A percentile compares a stretch with the other conserved stretches of the same genome.
These are phyloP conservation scores for Pythium sukuiense DNA, from an alignment of 352 stramenopile species.

Conservation along the genomic window DNA sequence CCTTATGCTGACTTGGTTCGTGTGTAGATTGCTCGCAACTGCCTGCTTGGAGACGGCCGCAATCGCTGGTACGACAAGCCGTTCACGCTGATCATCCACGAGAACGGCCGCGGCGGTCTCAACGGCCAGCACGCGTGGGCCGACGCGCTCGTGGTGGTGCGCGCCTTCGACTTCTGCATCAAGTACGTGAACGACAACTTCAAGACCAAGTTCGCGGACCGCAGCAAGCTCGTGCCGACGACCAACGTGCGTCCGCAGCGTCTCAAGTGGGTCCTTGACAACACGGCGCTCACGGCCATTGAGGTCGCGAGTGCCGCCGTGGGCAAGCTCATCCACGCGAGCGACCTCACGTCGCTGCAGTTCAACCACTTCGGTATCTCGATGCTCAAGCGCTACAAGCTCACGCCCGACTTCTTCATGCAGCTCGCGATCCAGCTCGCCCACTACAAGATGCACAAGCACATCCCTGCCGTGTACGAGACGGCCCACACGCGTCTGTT, in stretches of 20 bases:
- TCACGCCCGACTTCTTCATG: conserved; percentile 97
- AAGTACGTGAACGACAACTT: conserved; percentile 92
- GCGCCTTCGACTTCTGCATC: conserved; percentile 93
- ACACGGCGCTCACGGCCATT: conserved; percentile 77
- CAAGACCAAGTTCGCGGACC: conserved; percentile 82
- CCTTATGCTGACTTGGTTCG: neutral
- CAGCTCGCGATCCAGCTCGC: conserved; percentile 97
- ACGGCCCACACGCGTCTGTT: conserved; percentile 97
- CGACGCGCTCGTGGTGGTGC: conserved; percentile 95
- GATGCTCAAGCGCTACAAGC: conserved; percentile 93
- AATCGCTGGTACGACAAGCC: conserved; percentile 99
- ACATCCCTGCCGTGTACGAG: conserved; percentile 96
- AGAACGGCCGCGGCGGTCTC: conserved; percentile 94
- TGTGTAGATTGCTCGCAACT: conserved; percentile 72
- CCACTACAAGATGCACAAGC: conserved; percentile 94
- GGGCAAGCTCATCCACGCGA: conserved; percentile 90
- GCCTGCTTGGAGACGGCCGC: conserved; percentile 83
- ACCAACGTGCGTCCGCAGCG: conserved; percentile 66
- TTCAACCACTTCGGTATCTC: conserved; percentile 92
- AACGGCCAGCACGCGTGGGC: conserved; percentile 98
- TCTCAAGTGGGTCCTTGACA: conserved; percentile 84
- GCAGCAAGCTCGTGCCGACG: conserved; percentile 64
- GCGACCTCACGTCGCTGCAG: conserved; percentile 89
- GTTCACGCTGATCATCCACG: conserved; percentile 95
- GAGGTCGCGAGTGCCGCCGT: conserved; percentile 88